phyloP scores from a whole-genome alignment of 1,139 yeast genomes.

The Saccharomyces hybrid region DNA sequence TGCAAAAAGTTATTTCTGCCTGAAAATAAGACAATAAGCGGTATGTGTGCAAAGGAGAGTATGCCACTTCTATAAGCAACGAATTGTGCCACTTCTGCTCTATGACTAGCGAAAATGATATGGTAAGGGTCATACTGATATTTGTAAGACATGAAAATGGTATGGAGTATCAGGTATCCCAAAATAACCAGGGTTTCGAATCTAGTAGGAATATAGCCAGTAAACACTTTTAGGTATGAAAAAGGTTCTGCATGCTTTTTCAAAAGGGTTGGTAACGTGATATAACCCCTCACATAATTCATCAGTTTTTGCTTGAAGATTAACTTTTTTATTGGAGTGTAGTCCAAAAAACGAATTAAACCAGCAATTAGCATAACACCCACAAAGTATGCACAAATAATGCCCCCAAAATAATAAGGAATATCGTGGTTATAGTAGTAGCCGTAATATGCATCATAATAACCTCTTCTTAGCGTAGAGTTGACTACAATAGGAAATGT shows the following conservation, averaged over 20 bases:
- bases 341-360: constrained; percentile 9
- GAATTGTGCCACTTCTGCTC: no score
- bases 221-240: constrained; percentile 2
- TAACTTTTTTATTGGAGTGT: constrained; percentile 10
- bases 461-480: constrained; percentile 6
- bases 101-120: constrained; percentile 32
- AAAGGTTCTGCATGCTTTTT: constrained; percentile 14
- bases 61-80: no score
- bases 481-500: constrained; percentile 13
- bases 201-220: constrained; percentile 39
- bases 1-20: no score
- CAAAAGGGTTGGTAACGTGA: constrained; percentile 14
- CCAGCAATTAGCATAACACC: no score
- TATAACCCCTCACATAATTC: constrained; percentile 14
- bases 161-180: constrained; percentile 41
- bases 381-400: no score
- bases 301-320: constrained; percentile 9
- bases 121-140: constrained; percentile 35
- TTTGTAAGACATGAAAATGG: constrained; percentile 38
- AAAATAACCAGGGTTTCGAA: constrained; percentile 47
- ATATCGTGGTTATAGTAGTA: constrained; percentile 16
- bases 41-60: no score
- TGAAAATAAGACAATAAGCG: no score
- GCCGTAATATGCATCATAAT: constrained; percentile 15
- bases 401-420: constrained; percentile 7